phyloP scores from a whole-genome alignment of 768 basidiomycete genomes.

The Filobasidium floriforme region DNA sequence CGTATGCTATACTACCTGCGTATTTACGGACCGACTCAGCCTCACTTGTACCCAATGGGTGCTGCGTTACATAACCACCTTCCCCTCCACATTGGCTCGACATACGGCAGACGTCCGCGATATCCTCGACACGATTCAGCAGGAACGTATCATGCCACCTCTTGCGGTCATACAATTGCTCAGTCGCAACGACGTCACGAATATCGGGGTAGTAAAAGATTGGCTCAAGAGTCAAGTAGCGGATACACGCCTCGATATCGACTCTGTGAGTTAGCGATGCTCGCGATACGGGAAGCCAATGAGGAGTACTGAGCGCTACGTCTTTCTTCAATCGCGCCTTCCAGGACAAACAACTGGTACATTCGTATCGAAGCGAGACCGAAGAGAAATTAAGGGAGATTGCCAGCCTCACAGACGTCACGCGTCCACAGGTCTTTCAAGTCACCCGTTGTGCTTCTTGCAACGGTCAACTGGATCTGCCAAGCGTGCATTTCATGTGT shows the following conservation, averaged over 20 bases:
- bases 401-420: conserved; percentile 66
- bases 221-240: conserved; percentile 78
- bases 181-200: conserved; percentile 79
- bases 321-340: background rate
- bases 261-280: conserved; percentile 56
- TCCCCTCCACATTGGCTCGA: conserved; percentile 60
- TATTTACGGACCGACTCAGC: conserved; percentile 64
- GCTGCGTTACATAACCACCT: conserved; percentile 78
- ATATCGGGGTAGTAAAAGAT: conserved; percentile 81
- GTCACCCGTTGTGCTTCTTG: conserved; percentile 88
- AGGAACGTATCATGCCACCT: conserved; percentile 74
- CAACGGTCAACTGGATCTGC: conserved; percentile 80
- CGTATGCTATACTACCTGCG: conserved; percentile 68
- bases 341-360: conserved; percentile 76
- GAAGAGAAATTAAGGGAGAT: conserved; percentile 71
- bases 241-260: conserved; percentile 65
- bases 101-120: conserved; percentile 65
- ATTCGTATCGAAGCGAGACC: conserved; percentile 84
- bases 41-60: conserved; percentile 78
- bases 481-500: conserved; percentile 96
- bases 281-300: background rate
- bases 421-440: conserved; percentile 80
- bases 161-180: conserved; percentile 82
- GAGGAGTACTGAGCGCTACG: background rate
- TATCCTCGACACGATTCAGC: conserved; percentile 70